phyloP scores from a whole-genome alignment of 306 rosid species.

The Fragaria nilgerrensis region DNA sequence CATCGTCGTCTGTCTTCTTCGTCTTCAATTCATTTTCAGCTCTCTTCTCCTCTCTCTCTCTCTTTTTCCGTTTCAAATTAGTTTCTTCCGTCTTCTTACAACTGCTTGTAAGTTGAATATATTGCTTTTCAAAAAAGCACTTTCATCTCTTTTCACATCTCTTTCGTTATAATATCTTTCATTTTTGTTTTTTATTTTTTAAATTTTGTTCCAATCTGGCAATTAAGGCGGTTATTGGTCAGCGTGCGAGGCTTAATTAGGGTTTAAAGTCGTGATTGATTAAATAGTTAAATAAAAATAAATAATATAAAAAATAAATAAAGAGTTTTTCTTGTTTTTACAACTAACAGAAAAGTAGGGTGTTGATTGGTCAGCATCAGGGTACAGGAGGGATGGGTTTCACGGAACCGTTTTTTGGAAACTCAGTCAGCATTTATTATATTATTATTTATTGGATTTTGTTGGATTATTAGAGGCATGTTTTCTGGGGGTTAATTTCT shows the following conservation, averaged over 20 bases:
- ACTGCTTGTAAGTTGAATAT: background rate
- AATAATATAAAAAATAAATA: background rate
- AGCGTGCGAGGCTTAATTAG: constrained; percentile 26
- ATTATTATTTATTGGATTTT: constrained; percentile 11
- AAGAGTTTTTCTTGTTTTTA: background rate
- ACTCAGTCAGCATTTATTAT: constrained; percentile 24
- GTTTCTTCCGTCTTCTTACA: constrained; percentile 23
- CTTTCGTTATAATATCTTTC: background rate
- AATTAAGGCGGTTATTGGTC: constrained; percentile 26
- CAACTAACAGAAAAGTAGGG: background rate
- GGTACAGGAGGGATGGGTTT: background rate
- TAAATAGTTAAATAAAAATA: background rate
- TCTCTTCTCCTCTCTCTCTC: constrained; percentile 3
- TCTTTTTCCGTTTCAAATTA: background rate
- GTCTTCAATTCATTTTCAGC: constrained; percentile 24
- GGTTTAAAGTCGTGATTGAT: background rate
- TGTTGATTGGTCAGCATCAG: constrained; percentile 30
- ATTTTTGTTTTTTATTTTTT: background rate
- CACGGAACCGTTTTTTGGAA: background rate
- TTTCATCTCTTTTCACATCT: constrained; percentile 8
- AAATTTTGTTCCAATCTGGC: background rate
- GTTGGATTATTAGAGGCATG: background rate
- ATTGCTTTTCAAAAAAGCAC: constrained; percentile 29
- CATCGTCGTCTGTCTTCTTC: background rate
- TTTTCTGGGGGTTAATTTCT: background rate